phyloP scores from a whole-genome alignment of 352 stramenopile species.

The Pythium aristosporum region DNA sequence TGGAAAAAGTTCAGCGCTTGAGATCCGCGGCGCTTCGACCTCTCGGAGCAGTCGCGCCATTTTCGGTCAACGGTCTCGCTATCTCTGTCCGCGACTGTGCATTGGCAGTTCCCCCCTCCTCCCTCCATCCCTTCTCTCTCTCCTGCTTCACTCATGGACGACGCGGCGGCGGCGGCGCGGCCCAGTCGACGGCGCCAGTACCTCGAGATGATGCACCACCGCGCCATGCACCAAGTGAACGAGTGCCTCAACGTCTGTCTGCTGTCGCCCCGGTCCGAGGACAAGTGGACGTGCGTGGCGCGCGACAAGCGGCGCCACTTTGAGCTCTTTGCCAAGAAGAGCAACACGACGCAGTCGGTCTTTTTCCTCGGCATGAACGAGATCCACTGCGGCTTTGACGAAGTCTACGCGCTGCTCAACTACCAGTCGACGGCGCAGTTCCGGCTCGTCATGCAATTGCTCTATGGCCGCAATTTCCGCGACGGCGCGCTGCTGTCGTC shows the following conservation, averaged over 20 bases:
- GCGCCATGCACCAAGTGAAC: slow-evolving; percentile 61
- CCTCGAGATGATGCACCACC: slow-evolving; percentile 56
- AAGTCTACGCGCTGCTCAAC: slow-evolving; percentile 54
- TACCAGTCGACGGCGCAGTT: slow-evolving; percentile 59
- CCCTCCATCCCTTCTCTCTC: background rate
- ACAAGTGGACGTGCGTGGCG: slow-evolving; percentile 54
- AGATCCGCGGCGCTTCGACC: too few relatives aligned
- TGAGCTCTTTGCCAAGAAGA: slow-evolving; percentile 57
- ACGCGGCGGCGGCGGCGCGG: background rate
- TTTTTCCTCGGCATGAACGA: slow-evolving; percentile 68
- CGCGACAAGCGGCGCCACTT: slow-evolving; percentile 38
- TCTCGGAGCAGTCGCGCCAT: too few relatives aligned
- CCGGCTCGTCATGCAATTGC: slow-evolving; percentile 56
- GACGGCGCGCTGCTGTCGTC: slow-evolving; percentile 50
- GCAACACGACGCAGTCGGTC: slow-evolving; percentile 31
- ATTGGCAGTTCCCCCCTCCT: background rate
- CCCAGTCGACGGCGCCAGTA: slow-evolving; percentile 33
- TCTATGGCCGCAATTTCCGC: slow-evolving; percentile 56
- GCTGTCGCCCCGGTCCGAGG: slow-evolving; percentile 49
- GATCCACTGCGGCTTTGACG: slow-evolving; percentile 53
- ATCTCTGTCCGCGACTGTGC: background rate
- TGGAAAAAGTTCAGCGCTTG: too few relatives aligned
- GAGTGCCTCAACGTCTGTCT: slow-evolving; percentile 53
- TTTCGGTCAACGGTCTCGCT: background rate
- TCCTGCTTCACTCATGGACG: background rate